A percentile compares a stretch with the other conserved stretches of the same genome.
phyloP scores from a whole-genome alignment of 352 stramenopile species.

The Globisporangium middletonii region DNA sequence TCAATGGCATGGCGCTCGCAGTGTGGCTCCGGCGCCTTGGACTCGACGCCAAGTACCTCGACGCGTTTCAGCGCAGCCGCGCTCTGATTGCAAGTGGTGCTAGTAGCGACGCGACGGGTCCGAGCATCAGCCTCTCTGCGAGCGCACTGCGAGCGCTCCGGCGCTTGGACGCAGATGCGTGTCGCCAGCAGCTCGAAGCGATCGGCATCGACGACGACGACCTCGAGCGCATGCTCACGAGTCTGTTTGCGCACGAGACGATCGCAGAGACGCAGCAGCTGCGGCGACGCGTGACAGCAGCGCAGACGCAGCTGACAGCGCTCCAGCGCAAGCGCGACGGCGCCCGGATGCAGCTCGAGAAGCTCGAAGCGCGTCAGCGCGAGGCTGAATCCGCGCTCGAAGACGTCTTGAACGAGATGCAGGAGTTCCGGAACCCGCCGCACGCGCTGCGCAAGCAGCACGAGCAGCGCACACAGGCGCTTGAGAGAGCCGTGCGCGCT shows the following conservation, averaged over 20 bases:
- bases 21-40: constrained; percentile 60
- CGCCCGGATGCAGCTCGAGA: constrained; percentile 27
- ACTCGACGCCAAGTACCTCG: constrained; percentile 37
- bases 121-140: background rate
- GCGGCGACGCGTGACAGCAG: constrained; percentile 11
- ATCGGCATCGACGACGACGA: constrained; percentile 43
- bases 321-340: constrained; percentile 30
- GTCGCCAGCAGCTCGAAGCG: constrained; percentile 16
- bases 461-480: constrained; percentile 19
- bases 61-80: constrained; percentile 35
- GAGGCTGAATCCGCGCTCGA: constrained; percentile 26
- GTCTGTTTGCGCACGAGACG: constrained; percentile 36
- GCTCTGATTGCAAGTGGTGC: constrained; percentile 7
- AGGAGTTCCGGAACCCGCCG: constrained; percentile 61
- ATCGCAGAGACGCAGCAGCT: constrained; percentile 24
- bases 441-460: constrained; percentile 37
- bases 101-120: background rate
- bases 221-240: constrained; percentile 47
- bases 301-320: background rate
- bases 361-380: constrained; percentile 14
- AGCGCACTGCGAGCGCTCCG: constrained; percentile 16
- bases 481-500: constrained; percentile 23
- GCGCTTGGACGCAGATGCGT: constrained; percentile 9
- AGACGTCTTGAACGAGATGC: constrained; percentile 32
- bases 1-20: constrained; percentile 39